A percentile compares a stretch with the other conserved stretches of the same genome.
Evolutionary conservation across 116 monocot genomes (phyloP).

Genomic region (Trichopus zeylanicus): DNA sequence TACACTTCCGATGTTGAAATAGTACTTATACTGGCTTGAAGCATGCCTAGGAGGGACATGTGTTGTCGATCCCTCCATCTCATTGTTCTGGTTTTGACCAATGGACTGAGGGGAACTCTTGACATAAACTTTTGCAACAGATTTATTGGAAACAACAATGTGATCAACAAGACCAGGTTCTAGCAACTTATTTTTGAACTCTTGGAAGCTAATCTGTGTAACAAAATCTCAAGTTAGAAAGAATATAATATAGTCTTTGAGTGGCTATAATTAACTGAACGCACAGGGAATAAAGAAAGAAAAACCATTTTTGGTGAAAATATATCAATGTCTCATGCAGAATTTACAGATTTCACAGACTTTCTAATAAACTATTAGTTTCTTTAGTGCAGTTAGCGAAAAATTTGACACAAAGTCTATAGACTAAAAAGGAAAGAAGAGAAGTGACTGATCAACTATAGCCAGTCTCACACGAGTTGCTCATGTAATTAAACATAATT

Average conservation of each 20-base stretch:
- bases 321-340: too few relatives aligned
- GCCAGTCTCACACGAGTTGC: neutral
- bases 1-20: conserved; percentile 95
- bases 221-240: neutral
- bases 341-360: too few relatives aligned
- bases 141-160: conserved; percentile 93
- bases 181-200: conserved; percentile 93
- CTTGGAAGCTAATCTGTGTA: conserved; percentile 96
- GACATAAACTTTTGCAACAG: conserved; percentile 94
- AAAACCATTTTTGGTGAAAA: too few relatives aligned
- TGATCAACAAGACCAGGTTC: conserved; percentile 93
- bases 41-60: conserved; percentile 27
- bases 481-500: neutral
- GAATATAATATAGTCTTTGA: neutral
- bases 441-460: too few relatives aligned
- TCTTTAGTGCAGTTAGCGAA: too few relatives aligned
- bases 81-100: conserved; percentile 32
- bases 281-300: neutral
- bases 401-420: too few relatives aligned
- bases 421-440: too few relatives aligned
- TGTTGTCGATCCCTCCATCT: conserved; percentile 24
- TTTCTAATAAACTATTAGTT: too few relatives aligned
- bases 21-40: conserved; percentile 56
- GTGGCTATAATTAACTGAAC: neutral
- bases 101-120: conserved; percentile 36